Evolutionary conservation across 2,329 filamentous ascomycete genomes (phyloP), one percentile per base, ranked within the genome.

Genomic region (Fusarium anguioides): DNA sequence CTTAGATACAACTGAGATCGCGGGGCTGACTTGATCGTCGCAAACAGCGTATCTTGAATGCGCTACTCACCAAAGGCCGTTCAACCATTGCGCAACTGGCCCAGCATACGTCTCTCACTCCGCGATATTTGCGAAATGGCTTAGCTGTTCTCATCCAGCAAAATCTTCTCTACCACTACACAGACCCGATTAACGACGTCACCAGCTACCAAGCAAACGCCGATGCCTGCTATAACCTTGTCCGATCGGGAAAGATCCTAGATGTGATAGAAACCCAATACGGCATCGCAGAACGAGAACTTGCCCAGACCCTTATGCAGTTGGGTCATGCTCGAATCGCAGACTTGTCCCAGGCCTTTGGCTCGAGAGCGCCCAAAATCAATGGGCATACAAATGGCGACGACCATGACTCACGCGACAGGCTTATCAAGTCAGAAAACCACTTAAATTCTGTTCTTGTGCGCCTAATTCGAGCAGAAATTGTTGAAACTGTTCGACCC

Each of bases 81-180:
- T 89, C 94, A 48, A 87, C 88, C 24, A 83, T 95, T 59, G 78
- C 84, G 49, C 88, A 90, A 64, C 83, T 99, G 29, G 85, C 85
- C 39, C 88, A 90, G 49, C 85, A 91, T 75, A 94, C 92, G 20
- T 87, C 89, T 47, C 86, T 97, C 48, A 87, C 86, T 53, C 84
- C 86, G n/a, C 87, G 88, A 51, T 90, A 96, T 75, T 82, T 97
- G 67, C 91, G 90, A 72, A 89, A 94, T 79, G 94, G 91, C 20
- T 85, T 99, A 49, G 89, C 89, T 51, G 90, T 96, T 29, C 89
- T 98, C 66, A 87, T 97, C 39, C 95, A 98, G 76, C 92, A 97
- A 76, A 93, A 94, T 74, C 87, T 98, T 46, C 83, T 96, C 65
- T 93, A 89, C 77, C 91, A 94, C 78, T 86, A 89, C 68, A 87